Evolutionary conservation across 2,329 filamentous ascomycete genomes (phyloP).

Genomic region (Penicillium psychrosexuale): DNA sequence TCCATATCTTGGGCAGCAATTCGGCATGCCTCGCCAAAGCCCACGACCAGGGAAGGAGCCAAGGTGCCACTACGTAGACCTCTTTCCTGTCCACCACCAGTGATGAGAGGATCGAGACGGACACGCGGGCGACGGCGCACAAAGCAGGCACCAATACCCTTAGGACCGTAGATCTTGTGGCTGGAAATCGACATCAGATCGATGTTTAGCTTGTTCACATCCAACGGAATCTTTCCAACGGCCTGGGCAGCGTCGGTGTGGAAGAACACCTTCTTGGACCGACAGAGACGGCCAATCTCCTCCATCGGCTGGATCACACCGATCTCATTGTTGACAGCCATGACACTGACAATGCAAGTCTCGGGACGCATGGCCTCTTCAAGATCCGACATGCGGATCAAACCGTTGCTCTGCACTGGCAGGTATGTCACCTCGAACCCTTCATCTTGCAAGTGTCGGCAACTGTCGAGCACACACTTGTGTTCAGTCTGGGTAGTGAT

Average conservation of each 20-base stretch:
- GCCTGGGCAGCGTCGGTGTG: slow-evolving; percentile 96
- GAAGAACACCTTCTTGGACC: slow-evolving; percentile 92
- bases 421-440: slow-evolving; percentile 97
- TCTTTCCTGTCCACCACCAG: slow-evolving; percentile 91
- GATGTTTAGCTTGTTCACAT: slow-evolving; percentile 97
- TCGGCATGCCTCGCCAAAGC: slow-evolving; percentile 92
- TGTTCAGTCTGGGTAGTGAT: slow-evolving; percentile 97
- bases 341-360: slow-evolving; percentile 89
- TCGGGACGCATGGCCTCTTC: slow-evolving; percentile 88
- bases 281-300: slow-evolving; percentile 88
- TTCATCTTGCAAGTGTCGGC: slow-evolving; percentile 92
- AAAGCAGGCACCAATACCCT: slow-evolving; percentile 94
- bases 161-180: slow-evolving; percentile 98
- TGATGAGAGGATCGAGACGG: slow-evolving; percentile 92
- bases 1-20: slow-evolving; percentile 86
- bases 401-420: slow-evolving; percentile 80
- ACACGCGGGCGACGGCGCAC: slow-evolving; percentile 89
- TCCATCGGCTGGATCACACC: slow-evolving; percentile 96
- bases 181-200: slow-evolving; percentile 98
- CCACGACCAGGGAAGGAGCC: slow-evolving; percentile 81
- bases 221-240: slow-evolving; percentile 95
- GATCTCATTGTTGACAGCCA: slow-evolving; percentile 99
- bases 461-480: slow-evolving; percentile 98
- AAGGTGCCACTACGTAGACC: slow-evolving; percentile 91
- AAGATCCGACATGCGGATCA: slow-evolving; percentile 78